Evolutionary conservation across 805 yeast species (phyloP).

Genomic region (Candida stauntonica): DNA sequence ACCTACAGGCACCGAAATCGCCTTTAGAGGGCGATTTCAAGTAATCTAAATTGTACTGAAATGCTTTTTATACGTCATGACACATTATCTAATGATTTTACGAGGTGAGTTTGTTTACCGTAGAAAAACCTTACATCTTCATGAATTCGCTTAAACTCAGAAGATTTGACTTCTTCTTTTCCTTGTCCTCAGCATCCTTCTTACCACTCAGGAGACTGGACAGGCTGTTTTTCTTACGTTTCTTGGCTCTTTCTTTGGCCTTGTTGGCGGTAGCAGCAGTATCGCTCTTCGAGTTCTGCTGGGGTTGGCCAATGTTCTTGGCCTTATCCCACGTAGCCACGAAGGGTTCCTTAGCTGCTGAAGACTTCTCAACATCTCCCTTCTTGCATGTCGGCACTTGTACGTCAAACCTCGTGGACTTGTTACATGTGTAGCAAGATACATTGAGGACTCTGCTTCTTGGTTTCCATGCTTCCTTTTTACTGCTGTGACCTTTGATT

Average conservation of each 20-base stretch:
- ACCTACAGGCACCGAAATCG: background rate
- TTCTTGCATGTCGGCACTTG: conserved; percentile 7
- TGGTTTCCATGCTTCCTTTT: conserved; percentile 9
- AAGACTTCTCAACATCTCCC: background rate
- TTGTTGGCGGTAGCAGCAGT: conserved; percentile 9
- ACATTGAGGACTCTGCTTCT: conserved; percentile 22
- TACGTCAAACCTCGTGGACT: conserved; percentile 16
- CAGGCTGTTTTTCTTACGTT: conserved; percentile 42
- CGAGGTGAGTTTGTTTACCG: too few species aligned
- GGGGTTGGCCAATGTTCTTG: too few species aligned
- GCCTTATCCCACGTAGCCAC: conserved; percentile 26
- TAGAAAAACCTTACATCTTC: conserved; percentile 29
- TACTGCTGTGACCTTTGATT: background rate
- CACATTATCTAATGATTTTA: too few species aligned
- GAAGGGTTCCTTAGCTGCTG: conserved; percentile 11
- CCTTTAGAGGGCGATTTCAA: background rate
- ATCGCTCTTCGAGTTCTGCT: too few species aligned
- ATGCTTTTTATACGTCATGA: too few species aligned
- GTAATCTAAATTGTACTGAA: background rate
- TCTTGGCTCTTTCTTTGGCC: conserved; percentile 41
- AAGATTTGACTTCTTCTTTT: conserved; percentile 29
- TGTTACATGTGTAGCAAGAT: conserved; percentile 29
- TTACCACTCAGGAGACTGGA: conserved; percentile 39
- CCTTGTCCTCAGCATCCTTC: conserved; percentile 33
- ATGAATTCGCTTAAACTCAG: conserved; percentile 49